Evolutionary conservation across 768 basidiomycete genomes (phyloP).

Genomic region (Dioszegia crocea): DNA sequence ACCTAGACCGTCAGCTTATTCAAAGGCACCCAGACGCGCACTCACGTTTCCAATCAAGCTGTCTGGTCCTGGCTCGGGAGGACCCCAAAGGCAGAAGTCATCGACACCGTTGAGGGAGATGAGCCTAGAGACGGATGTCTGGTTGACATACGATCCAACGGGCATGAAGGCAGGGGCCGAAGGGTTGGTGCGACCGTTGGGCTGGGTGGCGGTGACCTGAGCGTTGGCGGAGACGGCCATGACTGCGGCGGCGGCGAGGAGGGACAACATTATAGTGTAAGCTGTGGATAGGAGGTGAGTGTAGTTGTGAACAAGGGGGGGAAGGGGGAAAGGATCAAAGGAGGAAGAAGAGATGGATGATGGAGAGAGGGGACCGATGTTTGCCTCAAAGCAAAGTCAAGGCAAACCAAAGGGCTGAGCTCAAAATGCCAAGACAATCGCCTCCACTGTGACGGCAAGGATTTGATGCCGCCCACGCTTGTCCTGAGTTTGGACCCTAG

Average conservation of each 20-base stretch:
- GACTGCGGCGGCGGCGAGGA: not conserved
- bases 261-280: not conserved
- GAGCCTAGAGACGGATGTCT: constrained; percentile 43
- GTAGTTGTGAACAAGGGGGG: not conserved
- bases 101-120: constrained; percentile 47
- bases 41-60: constrained; percentile 47
- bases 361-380: not conserved
- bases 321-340: not conserved
- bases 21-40: not conserved
- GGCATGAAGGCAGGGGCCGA: constrained; percentile 31
- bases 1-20: not conserved
- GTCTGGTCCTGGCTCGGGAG: constrained; percentile 33
- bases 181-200: constrained; percentile 45
- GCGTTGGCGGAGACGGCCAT: constrained; percentile 9
- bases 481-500: too few relatives aligned
- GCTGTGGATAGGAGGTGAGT: not conserved
- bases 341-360: not conserved
- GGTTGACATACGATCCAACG: constrained; percentile 45
- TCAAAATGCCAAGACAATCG: not conserved
- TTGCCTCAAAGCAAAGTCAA: not conserved
- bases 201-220: constrained; percentile 22
- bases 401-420: not conserved
- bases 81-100: constrained; percentile 45
- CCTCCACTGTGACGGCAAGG: too few relatives aligned
- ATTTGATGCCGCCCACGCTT: too few relatives aligned